These are phyloP conservation scores for Dendrocalamus sinicus DNA, from an alignment of 176 grass and related monocot species.

Conservation along the genomic window DNA sequence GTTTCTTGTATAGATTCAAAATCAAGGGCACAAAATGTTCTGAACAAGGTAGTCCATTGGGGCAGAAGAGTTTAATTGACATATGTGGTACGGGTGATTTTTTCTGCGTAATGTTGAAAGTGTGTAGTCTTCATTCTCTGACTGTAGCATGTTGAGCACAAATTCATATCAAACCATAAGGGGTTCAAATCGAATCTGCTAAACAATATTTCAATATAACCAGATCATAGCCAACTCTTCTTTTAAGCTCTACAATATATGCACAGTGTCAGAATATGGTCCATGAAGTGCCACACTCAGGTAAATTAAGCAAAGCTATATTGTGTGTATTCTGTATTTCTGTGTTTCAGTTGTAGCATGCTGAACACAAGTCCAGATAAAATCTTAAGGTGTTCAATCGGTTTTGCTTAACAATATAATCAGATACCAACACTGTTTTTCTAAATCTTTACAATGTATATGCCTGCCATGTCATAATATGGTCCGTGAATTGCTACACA, in stretches of 20 bases:
- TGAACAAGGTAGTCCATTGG: neutral
- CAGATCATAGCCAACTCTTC: neutral
- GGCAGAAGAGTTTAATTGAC: neutral
- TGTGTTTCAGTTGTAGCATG: neutral
- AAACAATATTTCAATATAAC: conserved; percentile 1
- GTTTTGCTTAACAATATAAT: neutral
- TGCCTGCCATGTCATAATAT: neutral
- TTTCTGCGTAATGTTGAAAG: neutral
- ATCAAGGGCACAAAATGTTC: neutral
- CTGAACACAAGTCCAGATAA: neutral
- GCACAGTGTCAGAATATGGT: neutral
- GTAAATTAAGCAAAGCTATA: neutral
- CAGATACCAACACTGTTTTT: neutral
- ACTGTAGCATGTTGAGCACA: neutral
- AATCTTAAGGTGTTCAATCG: neutral
- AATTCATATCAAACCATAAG: neutral
- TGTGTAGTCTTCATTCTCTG: no score
- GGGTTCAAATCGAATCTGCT: neutral
- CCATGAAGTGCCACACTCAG: neutral
- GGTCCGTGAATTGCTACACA: neutral
- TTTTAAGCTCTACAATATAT: no score
- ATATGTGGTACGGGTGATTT: neutral
- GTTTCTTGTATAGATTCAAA: neutral
- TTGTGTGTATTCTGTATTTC: neutral
- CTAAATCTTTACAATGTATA: neutral